Percentiles rank a stretch among this genome's conserved stretches.
phyloP scores from a whole-genome alignment of 306 rosid genomes.

The Cyamopsis tetragonoloba region DNA sequence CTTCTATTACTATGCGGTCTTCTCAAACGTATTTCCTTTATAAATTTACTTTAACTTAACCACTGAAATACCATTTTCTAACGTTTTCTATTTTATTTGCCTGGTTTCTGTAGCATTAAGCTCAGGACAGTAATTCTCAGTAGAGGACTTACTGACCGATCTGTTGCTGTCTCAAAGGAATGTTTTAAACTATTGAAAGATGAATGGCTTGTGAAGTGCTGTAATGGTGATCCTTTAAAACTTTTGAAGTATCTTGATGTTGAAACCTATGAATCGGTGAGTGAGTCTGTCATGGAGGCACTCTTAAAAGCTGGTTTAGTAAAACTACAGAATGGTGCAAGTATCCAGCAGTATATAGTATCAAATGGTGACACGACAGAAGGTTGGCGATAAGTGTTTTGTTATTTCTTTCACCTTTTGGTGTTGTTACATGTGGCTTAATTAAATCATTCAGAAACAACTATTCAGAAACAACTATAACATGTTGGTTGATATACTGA shows the following conservation, averaged over 20 bases:
- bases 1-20: background rate
- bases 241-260: conserved; percentile 93
- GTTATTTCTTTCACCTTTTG: background rate
- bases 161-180: conserved; percentile 74
- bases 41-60: background rate
- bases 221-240: conserved; percentile 60
- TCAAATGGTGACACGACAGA: conserved; percentile 32
- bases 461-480: background rate
- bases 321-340: conserved; percentile 47
- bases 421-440: background rate
- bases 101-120: conserved; percentile 61
- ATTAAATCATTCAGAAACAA: conserved; percentile 5
- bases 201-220: conserved; percentile 80
- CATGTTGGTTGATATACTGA: background rate
- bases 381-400: conserved; percentile 44
- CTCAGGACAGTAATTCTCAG: conserved; percentile 70
- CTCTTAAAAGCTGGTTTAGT: conserved; percentile 65
- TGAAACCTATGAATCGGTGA: conserved; percentile 89
- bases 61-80: background rate
- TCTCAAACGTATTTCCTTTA: background rate
- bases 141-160: conserved; percentile 94
- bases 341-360: conserved; percentile 53
- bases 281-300: conserved; percentile 74
- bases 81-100: conserved; percentile 3
- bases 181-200: conserved; percentile 86